Evolutionary conservation across 2,329 filamentous ascomycete species (phyloP).

Genomic region (Leptographium galeiforme): DNA sequence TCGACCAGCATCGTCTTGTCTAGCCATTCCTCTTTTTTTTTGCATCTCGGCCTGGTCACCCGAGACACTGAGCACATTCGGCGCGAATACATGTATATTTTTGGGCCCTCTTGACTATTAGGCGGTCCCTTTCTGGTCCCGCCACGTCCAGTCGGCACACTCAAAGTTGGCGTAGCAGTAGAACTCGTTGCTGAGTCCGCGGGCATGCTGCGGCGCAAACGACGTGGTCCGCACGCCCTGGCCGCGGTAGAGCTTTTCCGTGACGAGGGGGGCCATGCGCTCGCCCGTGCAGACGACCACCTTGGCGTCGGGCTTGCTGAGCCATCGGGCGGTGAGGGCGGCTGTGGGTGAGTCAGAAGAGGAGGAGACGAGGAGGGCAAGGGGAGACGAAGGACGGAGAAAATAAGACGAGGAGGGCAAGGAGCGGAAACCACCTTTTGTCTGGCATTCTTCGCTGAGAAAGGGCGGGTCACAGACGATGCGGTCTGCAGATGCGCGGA

Average conservation of each 20-base stretch:
- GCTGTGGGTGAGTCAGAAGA: constrained; percentile 26
- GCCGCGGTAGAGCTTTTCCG: constrained; percentile 49
- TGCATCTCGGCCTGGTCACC: no score
- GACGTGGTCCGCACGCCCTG: constrained; percentile 50
- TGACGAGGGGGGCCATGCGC: constrained; percentile 53
- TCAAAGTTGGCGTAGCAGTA: constrained; percentile 70
- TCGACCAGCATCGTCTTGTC: no score
- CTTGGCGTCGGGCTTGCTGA: constrained; percentile 33
- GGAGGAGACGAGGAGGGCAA: neutral
- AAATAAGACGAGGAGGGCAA: neutral
- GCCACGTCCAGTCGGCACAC: constrained; percentile 37
- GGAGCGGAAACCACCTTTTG: constrained; percentile 43
- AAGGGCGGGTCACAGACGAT: constrained; percentile 71
- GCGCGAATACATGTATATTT: no score
- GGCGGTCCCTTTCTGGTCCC: neutral
- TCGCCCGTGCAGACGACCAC: constrained; percentile 67
- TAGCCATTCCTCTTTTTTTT: no score
- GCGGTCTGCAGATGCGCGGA: constrained; percentile 53
- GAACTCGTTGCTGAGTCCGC: constrained; percentile 69
- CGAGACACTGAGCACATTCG: no score
- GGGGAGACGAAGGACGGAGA: neutral
- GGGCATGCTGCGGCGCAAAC: constrained; percentile 56
- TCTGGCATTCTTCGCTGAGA: constrained; percentile 67
- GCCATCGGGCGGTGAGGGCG: constrained; percentile 62
- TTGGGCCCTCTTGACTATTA: neutral